Base-by-base conservation (phyloP, 2,329 filamentous ascomycete genomes). In the Phoma sp. region DNA sequence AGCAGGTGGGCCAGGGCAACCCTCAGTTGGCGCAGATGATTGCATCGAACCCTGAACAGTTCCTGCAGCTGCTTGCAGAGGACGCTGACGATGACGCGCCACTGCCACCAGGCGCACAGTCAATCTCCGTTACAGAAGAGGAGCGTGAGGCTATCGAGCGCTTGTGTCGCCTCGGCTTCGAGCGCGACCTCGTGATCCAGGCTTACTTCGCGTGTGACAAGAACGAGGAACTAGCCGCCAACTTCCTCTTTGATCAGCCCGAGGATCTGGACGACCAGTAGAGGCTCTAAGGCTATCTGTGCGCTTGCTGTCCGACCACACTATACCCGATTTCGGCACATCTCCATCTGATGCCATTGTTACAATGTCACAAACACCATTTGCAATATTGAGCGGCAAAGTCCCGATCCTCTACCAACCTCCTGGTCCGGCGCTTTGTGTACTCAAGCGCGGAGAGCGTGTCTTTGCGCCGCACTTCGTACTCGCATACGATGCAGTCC, bases 181-280 rank as follows among this genome's bases (percentile, higher is more conserved):
- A 93, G 67, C 88, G 93, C 56, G 92, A 98, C 66, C 86, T 92
- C 66, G 95, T 95, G 45, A 96, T 98, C 64, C 93, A 99, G 79
- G 95, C 95, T 21, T 99, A 98, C 80, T 99, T 99, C 74, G 95
- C 95, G 28, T 99, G 95, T 77, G 95, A 99, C 78, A 99, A 98
- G 85, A 98, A 99, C 76, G 95, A 99, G 79, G 95, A 99, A 78
- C 83, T 99, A 45, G 95, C 95, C 0, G 95, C 95, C 61, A 99
- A 99, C 79, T 98, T 97, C 77, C 83, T 99, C 56, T 99, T 99
- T 73, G 95, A 99, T 68, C 92, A 98, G 78, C 93, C 93, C 9
- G 92, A 96, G 57, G 93, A 97, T 40, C 88, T 91, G 29, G 87
- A 89, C 53, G 78, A 81, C 43, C 69, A 76, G 66, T 76, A 68